Evolutionary conservation across 768 basidiomycete species (phyloP).

Genomic region (Chalciporus piperatus): DNA sequence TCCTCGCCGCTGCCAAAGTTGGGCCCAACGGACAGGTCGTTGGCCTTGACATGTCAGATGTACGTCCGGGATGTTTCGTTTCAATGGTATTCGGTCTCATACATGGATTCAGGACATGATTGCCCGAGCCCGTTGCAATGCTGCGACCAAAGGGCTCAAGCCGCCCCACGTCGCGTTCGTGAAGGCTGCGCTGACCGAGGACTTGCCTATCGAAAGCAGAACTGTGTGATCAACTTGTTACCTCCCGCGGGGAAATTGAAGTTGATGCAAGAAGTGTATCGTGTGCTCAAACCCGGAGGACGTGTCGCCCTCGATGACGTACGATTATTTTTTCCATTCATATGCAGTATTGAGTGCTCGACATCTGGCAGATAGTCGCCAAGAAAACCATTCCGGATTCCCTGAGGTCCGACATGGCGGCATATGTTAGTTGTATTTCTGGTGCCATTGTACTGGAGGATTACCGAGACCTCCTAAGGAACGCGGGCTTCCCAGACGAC

Average conservation of each 20-base stretch:
- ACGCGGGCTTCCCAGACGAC: slow-evolving; percentile 47
- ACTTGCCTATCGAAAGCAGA: slow-evolving; percentile 48
- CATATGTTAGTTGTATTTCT: slow-evolving; percentile 45
- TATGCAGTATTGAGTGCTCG: neutral
- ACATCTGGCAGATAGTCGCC: slow-evolving; percentile 41
- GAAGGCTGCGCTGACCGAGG: slow-evolving; percentile 38
- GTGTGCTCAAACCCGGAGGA: slow-evolving; percentile 56
- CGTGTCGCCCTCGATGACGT: slow-evolving; percentile 54
- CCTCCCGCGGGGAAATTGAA: slow-evolving; percentile 39
- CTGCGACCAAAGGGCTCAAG: slow-evolving; percentile 36
- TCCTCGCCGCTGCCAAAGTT: slow-evolving; percentile 49
- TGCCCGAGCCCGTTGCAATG: slow-evolving; percentile 44
- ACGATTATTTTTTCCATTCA: slow-evolving; percentile 10
- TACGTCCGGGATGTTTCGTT: slow-evolving; percentile 20
- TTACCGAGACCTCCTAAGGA: slow-evolving; percentile 36
- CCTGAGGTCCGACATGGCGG: slow-evolving; percentile 39
- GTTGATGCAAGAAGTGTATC: slow-evolving; percentile 44
- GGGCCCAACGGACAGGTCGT: slow-evolving; percentile 49
- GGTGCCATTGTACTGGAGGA: slow-evolving; percentile 42
- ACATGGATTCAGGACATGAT: slow-evolving; percentile 46
- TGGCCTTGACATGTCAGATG: slow-evolving; percentile 53
- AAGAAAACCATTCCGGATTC: slow-evolving; percentile 41
- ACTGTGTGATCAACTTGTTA: slow-evolving; percentile 55
- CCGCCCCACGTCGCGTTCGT: slow-evolving; percentile 52
- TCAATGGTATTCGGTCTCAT: neutral